Base-by-base conservation (phyloP, 176 grass and related monocot genomes). In the Miscanthus lutarioriparius region DNA sequence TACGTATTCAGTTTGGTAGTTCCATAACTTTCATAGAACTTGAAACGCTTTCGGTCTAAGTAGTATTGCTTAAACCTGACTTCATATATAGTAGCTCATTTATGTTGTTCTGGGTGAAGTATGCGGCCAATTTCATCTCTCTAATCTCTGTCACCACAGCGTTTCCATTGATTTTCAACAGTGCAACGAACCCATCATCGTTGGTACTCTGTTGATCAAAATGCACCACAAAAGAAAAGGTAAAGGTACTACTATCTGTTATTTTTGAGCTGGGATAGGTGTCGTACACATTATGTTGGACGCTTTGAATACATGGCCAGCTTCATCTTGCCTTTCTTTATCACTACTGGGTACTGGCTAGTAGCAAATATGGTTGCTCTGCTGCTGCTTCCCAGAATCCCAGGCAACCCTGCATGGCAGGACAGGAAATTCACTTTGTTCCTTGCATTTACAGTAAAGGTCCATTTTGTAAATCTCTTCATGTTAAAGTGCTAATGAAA, bases 41-140 rank as follows among this genome's bases (percentile, higher is more conserved):
- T 82, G 16, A 85, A 36, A 72, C 27, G 40, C 11, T 70, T 59
- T 32, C 1, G 15, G 53, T 8, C 45, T 54, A 43, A 56, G 36
- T 14, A 67, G 78, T 68, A 58, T 82, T 59, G 47, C 62, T 82
- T 69, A 76, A 87, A 63, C 72, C 64, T 82, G 27, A 70, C 72
- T 87, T 63, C 71, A 36, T 62, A 26, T 62, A 61, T 3, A 38
- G 37, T 47, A 51, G 38, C 36, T 70, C 49, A 76, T 61, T 22
- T 53, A 23, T 36, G 47, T 82, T 56, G 70, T 69, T 67, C 56
- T 45, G 61, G 15, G 13, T 58, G 20, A 36, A 75, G 47, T 75
- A 44, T 8, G 28, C 14, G 48, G 37, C 48, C 33, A 62, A 61
- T 33, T 37, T 76, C 14, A 28, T 62, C 19, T 63, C 47, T 62